Evolutionary conservation across 345 rosid species (phyloP).

Genomic region (Gossypium raimondii): DNA sequence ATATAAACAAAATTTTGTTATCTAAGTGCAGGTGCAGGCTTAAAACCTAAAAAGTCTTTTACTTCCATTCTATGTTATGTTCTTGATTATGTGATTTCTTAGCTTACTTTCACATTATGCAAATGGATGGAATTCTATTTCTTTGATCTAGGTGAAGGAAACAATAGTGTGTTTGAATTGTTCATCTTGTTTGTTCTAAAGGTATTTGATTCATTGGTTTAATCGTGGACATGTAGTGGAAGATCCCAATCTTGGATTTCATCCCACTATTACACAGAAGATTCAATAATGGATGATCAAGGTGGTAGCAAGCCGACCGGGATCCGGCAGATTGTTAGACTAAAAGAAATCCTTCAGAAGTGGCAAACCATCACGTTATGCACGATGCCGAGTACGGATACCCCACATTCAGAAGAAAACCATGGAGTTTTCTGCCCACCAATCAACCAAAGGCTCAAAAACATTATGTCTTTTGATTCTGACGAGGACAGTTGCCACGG

Average conservation of each 20-base stretch:
- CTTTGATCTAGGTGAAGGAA: background rate
- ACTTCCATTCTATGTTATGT: background rate
- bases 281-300: slow-evolving; percentile 53
- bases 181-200: background rate
- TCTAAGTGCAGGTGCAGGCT: background rate
- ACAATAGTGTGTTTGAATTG: background rate
- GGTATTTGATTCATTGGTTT: slow-evolving; percentile 7
- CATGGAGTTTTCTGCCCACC: slow-evolving; percentile 38
- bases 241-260: slow-evolving; percentile 32
- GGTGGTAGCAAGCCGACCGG: slow-evolving; percentile 59
- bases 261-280: slow-evolving; percentile 24
- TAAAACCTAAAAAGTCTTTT: background rate
- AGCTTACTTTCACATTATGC: background rate
- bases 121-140: background rate
- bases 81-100: background rate
- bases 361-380: slow-evolving; percentile 79
- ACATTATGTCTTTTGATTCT: slow-evolving; percentile 49
- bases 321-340: slow-evolving; percentile 74
- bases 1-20: background rate
- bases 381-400: slow-evolving; percentile 28
- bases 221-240: slow-evolving; percentile 22
- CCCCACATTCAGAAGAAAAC: slow-evolving; percentile 15
- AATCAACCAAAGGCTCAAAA: slow-evolving; percentile 47
- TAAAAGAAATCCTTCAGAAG: slow-evolving; percentile 80
- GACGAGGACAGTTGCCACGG: slow-evolving; percentile 80